Evolutionary conservation across 2,329 filamentous ascomycete species (phyloP).

Genomic region (Ceratocystis cubensis): DNA sequence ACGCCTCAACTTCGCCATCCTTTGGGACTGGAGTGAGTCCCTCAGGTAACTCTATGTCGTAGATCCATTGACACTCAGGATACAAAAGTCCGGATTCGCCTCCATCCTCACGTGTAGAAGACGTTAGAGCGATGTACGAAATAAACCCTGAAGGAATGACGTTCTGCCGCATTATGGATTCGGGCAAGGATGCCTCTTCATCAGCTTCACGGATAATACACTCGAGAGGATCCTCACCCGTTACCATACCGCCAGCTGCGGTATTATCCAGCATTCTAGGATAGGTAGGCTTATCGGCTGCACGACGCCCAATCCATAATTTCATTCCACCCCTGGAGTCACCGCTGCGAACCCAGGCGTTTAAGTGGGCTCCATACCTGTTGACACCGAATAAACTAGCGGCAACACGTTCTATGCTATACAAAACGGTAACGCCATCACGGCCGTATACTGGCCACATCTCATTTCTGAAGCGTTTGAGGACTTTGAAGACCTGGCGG

Average conservation of each 20-base stretch:
- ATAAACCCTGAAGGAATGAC: conserved; percentile 54
- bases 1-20: conserved; percentile 81
- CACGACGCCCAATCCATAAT: conserved; percentile 73
- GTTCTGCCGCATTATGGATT: conserved; percentile 49
- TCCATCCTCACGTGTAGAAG: conserved; percentile 27
- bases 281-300: conserved; percentile 71
- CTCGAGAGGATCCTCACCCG: conserved; percentile 67
- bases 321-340: conserved; percentile 44
- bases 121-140: conserved; percentile 74
- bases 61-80: conserved; percentile 84
- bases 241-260: conserved; percentile 67
- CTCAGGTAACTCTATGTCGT: conserved; percentile 65
- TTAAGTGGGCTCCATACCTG: conserved; percentile 73
- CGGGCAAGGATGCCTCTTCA: conserved; percentile 76
- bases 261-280: conserved; percentile 91
- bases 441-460: conserved; percentile 64
- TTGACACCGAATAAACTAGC: conserved; percentile 62
- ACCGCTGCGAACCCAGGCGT: conserved; percentile 46
- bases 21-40: conserved; percentile 60
- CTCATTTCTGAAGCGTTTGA: conserved; percentile 71
- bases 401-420: conserved; percentile 66
- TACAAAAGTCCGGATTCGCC: conserved; percentile 58
- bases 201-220: conserved; percentile 73
- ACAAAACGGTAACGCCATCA: conserved; percentile 45
- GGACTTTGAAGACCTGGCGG: conserved; percentile 58